Conservation (phyloP, 352 stramenopile species). For the Globisporangium solare region DNA sequence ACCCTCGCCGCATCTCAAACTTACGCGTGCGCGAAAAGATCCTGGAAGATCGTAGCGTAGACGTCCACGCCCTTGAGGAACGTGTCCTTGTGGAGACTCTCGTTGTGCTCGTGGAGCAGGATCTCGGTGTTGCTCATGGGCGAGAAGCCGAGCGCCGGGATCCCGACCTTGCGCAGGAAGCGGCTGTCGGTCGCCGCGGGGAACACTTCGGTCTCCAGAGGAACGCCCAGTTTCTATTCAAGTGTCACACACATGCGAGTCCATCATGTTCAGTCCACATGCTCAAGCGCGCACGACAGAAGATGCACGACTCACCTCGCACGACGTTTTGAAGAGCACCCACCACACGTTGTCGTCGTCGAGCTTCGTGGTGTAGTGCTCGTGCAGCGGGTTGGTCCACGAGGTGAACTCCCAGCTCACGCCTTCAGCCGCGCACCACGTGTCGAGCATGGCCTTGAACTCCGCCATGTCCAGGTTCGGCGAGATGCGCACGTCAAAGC, state of each 20-base stretch:
- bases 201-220: conserved; percentile 87
- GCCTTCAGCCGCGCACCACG: conserved; percentile 81
- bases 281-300: not conserved
- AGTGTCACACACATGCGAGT: not conserved
- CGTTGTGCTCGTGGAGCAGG: conserved; percentile 94
- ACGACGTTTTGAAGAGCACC: conserved; percentile 32
- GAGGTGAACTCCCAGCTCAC: conserved; percentile 68
- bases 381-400: conserved; percentile 26
- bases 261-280: not conserved
- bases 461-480: conserved; percentile 73
- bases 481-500: conserved; percentile 92
- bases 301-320: conserved; percentile 16
- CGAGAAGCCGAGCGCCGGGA: conserved; percentile 91
- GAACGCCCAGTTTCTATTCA: conserved; percentile 35
- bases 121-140: conserved; percentile 93
- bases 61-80: conserved; percentile 91
- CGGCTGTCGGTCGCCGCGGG: conserved; percentile 91
- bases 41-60: conserved; percentile 45
- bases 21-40: conserved; percentile 26
- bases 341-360: conserved; percentile 43
- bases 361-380: conserved; percentile 51
- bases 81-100: conserved; percentile 88
- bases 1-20: too few relatives aligned
- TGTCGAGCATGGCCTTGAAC: conserved; percentile 83
- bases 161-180: conserved; percentile 86